Percentiles rank a stretch among this genome's conserved stretches.
These are phyloP conservation scores for Xanthoconium stramineum DNA, from an alignment of 768 basidiomycete species.

Conservation along the genomic window DNA sequence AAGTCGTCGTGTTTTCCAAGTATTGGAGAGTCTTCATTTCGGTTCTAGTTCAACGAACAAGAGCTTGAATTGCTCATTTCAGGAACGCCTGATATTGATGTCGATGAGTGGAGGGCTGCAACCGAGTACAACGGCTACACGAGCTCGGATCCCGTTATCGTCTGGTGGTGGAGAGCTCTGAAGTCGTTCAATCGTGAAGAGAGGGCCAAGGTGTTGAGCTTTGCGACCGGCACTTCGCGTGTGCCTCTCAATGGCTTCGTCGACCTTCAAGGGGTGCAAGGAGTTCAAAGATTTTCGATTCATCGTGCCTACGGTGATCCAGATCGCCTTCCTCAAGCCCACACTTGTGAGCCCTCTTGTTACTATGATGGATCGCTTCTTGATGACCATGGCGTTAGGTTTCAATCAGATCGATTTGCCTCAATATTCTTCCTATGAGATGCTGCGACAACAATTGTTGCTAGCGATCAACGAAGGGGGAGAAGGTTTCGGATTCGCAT, in stretches of 20 bases:
- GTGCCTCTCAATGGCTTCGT: slow-evolving; percentile 94
- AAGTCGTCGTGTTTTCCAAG: slow-evolving; percentile 29
- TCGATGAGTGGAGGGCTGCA: slow-evolving; percentile 94
- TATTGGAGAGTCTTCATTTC: slow-evolving; percentile 3
- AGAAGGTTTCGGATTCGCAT: slow-evolving; percentile 90
- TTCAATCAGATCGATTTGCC: slow-evolving; percentile 96
- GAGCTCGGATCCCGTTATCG: slow-evolving; percentile 90
- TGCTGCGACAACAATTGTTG: slow-evolving; percentile 85
- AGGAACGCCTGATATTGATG: slow-evolving; percentile 97
- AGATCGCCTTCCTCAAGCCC: slow-evolving; percentile 83
- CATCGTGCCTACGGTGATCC: slow-evolving; percentile 89
- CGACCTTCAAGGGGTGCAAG: slow-evolving; percentile 93
- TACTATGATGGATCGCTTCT: slow-evolving; percentile 1
- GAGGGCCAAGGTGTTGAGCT: slow-evolving; percentile 93
- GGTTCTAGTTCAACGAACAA: slow-evolving; percentile 82
- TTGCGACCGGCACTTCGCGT: slow-evolving; percentile 89
- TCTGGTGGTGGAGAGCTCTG: slow-evolving; percentile 99
- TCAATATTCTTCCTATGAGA: slow-evolving; percentile 94
- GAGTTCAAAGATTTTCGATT: slow-evolving; percentile 92
- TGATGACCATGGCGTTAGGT: slow-evolving; percentile 43
- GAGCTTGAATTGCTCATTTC: slow-evolving; percentile 93
- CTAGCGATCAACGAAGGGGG: slow-evolving; percentile 95
- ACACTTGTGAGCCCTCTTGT: slow-evolving; percentile 63
- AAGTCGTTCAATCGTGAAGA: slow-evolving; percentile 98
- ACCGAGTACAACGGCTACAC: slow-evolving; percentile 89